Percentiles rank a stretch among this genome's conserved stretches.
phyloP scores from a whole-genome alignment of 768 basidiomycete genomes.

The Tulasnella sp. region DNA sequence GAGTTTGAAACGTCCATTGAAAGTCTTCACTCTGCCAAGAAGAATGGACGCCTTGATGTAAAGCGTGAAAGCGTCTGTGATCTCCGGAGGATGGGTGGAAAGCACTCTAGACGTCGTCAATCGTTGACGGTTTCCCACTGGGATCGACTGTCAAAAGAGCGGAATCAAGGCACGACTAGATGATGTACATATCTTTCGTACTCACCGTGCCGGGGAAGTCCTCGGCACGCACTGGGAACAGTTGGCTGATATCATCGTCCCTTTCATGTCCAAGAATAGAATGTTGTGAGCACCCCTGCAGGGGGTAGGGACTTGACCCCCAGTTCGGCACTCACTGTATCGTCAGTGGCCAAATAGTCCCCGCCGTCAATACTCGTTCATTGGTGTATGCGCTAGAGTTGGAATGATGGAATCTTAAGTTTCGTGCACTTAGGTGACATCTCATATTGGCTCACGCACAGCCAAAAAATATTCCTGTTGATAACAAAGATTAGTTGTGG shows the following conservation, averaged over 20 bases:
- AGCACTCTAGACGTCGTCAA: conserved; percentile 50
- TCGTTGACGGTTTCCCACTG: conserved; percentile 43
- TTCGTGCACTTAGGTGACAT: background rate
- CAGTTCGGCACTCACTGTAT: background rate
- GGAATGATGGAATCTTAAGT: background rate
- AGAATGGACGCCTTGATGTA: conserved; percentile 60
- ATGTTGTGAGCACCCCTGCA: no score
- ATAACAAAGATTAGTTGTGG: no score
- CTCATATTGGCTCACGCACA: background rate
- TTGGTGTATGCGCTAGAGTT: background rate
- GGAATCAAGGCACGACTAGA: background rate
- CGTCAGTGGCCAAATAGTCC: background rate
- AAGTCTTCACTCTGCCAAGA: conserved; percentile 32
- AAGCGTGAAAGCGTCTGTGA: conserved; percentile 58
- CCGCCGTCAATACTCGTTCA: background rate
- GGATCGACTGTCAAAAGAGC: background rate
- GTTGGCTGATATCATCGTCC: conserved; percentile 9
- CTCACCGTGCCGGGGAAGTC: background rate
- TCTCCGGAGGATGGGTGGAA: conserved; percentile 46
- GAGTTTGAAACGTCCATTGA: conserved; percentile 4
- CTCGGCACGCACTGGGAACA: background rate
- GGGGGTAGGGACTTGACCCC: no score
- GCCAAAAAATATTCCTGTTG: background rate
- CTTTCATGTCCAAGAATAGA: no score
- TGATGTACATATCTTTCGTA: background rate